These are phyloP conservation scores for Sabuloglossum arenarium DNA, from an alignment of 495 filamentous ascomycete genomes.

Conservation along the genomic window DNA sequence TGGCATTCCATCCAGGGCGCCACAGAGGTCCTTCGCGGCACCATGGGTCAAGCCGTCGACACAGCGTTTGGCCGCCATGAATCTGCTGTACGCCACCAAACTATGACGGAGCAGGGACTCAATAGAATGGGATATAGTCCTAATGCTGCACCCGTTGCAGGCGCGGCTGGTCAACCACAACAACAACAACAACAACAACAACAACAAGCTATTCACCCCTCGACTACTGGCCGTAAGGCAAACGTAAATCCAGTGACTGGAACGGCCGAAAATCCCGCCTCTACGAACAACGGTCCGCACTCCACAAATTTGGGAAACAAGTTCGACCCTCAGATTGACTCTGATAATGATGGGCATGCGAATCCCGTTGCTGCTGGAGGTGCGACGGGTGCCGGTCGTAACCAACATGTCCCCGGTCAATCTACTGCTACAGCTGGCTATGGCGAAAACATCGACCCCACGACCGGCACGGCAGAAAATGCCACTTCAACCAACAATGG, in stretches of 20 bases:
- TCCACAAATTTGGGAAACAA: slow-evolving; percentile 24
- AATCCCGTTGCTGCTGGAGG: too few relatives aligned
- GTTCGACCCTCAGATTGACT: slow-evolving; percentile 30
- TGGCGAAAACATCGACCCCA: too few relatives aligned
- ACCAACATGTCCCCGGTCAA: too few relatives aligned
- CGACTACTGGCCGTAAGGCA: too few relatives aligned
- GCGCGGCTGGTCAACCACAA: background rate
- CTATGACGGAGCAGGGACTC: background rate
- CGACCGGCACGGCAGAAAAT: too few relatives aligned
- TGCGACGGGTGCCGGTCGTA: too few relatives aligned
- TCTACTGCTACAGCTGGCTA: too few relatives aligned
- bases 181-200: too few relatives aligned
- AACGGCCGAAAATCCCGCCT: background rate
- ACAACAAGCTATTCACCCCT: too few relatives aligned
- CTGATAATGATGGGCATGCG: slow-evolving; percentile 15
- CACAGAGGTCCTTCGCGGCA: background rate
- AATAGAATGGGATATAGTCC: background rate
- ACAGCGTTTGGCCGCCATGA: background rate
- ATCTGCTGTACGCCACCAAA: background rate
- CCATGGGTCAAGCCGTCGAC: background rate
- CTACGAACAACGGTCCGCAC: slow-evolving; percentile 18
- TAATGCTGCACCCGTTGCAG: background rate
- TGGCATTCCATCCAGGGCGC: background rate
- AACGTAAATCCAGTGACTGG: too few relatives aligned
- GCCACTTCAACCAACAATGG: too few relatives aligned